A percentile compares a stretch with the other conserved stretches of the same genome.
phyloP scores from a whole-genome alignment of 257 asterid genomes.

The Solanum chmielewskii region DNA sequence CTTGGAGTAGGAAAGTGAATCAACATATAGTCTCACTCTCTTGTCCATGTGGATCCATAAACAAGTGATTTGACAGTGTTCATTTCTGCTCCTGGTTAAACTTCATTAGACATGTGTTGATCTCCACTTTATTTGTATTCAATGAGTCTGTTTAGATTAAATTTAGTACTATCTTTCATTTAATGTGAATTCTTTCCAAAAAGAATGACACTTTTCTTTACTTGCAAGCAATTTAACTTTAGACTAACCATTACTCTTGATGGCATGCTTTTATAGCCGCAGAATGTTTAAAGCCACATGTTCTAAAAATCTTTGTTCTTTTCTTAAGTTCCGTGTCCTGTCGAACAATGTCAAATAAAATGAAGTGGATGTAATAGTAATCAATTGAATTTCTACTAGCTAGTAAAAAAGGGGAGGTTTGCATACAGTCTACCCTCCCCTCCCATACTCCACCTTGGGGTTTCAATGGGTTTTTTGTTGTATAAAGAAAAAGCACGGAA shows the following conservation, averaged over 20 bases:
- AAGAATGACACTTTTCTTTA: not conserved
- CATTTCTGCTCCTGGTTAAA: not conserved
- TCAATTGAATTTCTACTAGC: not conserved
- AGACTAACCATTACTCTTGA: not conserved
- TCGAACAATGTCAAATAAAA: not conserved
- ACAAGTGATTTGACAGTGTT: not conserved
- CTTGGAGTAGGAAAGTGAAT: not conserved
- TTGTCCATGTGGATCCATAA: not conserved
- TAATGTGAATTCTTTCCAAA: not conserved
- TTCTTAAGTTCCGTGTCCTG: not conserved
- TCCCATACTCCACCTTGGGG: not conserved
- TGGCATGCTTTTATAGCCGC: not conserved
- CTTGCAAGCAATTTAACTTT: not conserved
- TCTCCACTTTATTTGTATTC: not conserved
- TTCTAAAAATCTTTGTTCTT: not conserved
- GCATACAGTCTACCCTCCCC: not conserved
- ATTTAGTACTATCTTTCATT: not conserved
- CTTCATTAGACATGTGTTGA: not conserved
- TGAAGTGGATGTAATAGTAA: not conserved
- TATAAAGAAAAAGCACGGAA: not conserved
- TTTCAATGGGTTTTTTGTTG: not conserved
- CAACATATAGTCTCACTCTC: not conserved
- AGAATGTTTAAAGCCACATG: not conserved
- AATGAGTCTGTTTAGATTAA: not conserved
- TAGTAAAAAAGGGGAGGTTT: not conserved